Percentiles rank a stretch among this genome's conserved stretches.
phyloP scores from a whole-genome alignment of 129 eudicot species.

The Sambucus nigra region DNA sequence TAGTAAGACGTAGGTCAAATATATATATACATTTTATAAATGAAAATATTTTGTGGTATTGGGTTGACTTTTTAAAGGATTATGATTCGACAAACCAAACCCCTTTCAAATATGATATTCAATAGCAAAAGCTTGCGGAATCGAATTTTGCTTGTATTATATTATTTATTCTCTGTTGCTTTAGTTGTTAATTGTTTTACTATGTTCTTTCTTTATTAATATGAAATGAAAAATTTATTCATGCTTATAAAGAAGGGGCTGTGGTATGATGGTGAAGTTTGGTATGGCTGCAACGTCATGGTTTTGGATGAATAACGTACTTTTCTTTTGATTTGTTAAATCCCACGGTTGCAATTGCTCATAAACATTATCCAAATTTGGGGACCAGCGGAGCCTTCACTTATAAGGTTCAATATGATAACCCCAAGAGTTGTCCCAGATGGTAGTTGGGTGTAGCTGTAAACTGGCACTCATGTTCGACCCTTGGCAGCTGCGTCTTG shows the following conservation, averaged over 20 bases:
- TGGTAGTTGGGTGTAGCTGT: too few relatives aligned
- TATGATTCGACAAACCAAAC: constrained; percentile 20
- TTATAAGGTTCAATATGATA: too few relatives aligned
- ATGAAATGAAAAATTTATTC: not conserved
- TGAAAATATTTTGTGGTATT: constrained; percentile 20
- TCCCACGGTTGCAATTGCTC: constrained; percentile 20
- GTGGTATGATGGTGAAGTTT: constrained; percentile 9
- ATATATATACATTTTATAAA: constrained; percentile 6
- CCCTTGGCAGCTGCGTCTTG: too few relatives aligned
- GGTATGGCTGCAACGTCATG: not conserved
- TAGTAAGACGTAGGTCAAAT: not conserved
- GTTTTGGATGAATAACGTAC: constrained; percentile 18
- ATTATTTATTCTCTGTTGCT: not conserved
- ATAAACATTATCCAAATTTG: constrained; percentile 7
- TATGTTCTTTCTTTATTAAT: not conserved
- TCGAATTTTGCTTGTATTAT: constrained; percentile 1
- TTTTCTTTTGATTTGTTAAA: not conserved
- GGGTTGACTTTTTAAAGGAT: constrained; percentile 30
- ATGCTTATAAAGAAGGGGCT: constrained; percentile 22
- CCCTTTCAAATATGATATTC: not conserved
- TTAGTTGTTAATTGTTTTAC: not conserved
- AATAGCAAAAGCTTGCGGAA: not conserved
- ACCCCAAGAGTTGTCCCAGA: too few relatives aligned
- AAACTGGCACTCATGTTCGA: too few relatives aligned
- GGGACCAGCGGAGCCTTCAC: too few relatives aligned